A percentile compares a stretch with the other conserved stretches of the same genome.
These are phyloP conservation scores for Polygonum maritimum DNA, from an alignment of 148 eudicot species.

Conservation along the genomic window DNA sequence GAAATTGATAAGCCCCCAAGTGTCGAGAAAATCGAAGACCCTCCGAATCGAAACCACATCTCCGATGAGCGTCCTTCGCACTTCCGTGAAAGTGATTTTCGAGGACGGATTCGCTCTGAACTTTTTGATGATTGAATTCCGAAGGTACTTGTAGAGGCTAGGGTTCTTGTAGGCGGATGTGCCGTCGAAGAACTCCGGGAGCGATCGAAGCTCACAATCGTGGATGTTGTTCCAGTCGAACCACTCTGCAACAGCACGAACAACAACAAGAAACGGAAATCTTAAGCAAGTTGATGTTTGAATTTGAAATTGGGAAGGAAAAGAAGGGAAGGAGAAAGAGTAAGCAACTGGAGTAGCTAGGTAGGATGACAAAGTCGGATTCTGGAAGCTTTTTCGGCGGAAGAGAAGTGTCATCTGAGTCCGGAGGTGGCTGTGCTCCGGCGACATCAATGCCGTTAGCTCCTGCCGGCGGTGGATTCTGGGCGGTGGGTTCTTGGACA, in stretches of 20 bases:
- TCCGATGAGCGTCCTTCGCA: constrained; percentile 58
- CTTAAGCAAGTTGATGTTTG: background rate
- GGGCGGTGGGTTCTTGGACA: constrained; percentile 1
- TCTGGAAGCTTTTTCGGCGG: constrained; percentile 12
- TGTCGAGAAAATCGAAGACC: constrained; percentile 84
- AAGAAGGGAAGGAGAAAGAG: background rate
- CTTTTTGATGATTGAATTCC: constrained; percentile 54
- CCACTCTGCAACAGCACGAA: constrained; percentile 44
- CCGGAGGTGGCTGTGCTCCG: background rate
- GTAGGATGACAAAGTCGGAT: constrained; percentile 47
- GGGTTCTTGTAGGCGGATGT: constrained; percentile 67
- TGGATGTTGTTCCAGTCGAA: constrained; percentile 61
- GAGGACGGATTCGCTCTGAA: constrained; percentile 46
- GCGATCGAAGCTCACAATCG: constrained; percentile 56
- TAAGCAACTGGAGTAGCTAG: constrained; percentile 60
- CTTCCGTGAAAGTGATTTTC: constrained; percentile 77
- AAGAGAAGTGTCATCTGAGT: background rate
- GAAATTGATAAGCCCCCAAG: constrained; percentile 94
- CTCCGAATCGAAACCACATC: constrained; percentile 77
- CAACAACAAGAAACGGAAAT: background rate
- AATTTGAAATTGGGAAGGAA: background rate
- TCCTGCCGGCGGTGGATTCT: background rate
- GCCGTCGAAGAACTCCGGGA: constrained; percentile 83
- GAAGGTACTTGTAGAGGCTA: constrained; percentile 62
- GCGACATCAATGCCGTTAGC: background rate